These are phyloP conservation scores for Podila minutissima DNA, from an alignment of 192 early-diverging fungal species.

Conservation along the genomic window DNA sequence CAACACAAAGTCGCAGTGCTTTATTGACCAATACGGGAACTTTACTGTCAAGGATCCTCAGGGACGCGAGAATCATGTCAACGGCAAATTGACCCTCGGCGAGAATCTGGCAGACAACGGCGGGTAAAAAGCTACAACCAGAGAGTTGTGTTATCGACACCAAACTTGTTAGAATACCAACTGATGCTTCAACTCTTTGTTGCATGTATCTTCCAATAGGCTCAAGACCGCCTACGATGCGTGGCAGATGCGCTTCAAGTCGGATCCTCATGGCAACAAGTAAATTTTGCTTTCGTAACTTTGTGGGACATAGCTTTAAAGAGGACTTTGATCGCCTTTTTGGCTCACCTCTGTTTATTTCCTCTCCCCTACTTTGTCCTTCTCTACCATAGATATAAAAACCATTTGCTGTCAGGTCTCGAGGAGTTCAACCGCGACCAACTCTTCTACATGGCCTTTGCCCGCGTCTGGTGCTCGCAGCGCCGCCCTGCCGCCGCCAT, in stretches of 20 bases:
- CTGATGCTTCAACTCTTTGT: neutral
- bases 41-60: conserved; percentile 57
- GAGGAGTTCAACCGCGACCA: conserved; percentile 66
- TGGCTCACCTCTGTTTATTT: neutral
- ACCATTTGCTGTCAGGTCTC: conserved; percentile 60
- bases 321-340: neutral
- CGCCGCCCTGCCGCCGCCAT: conserved; percentile 54
- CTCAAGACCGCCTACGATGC: conserved; percentile 51
- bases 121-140: conserved; percentile 37
- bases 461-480: conserved; percentile 72
- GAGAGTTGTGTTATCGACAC: no score
- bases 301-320: neutral
- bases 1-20: conserved; percentile 64
- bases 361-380: neutral
- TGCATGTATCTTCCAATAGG: conserved; percentile 25
- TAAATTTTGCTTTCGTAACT: neutral
- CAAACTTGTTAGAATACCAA: no score
- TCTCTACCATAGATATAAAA: conserved; percentile 18
- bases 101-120: conserved; percentile 82
- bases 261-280: conserved; percentile 36
- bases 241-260: conserved; percentile 35
- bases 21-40: conserved; percentile 70
- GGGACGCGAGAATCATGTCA: conserved; percentile 52
- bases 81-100: conserved; percentile 66
- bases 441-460: conserved; percentile 76